Conservation (phyloP, 2,329 filamentous ascomycete genomes). For the Ascomycota sp. region DNA sequence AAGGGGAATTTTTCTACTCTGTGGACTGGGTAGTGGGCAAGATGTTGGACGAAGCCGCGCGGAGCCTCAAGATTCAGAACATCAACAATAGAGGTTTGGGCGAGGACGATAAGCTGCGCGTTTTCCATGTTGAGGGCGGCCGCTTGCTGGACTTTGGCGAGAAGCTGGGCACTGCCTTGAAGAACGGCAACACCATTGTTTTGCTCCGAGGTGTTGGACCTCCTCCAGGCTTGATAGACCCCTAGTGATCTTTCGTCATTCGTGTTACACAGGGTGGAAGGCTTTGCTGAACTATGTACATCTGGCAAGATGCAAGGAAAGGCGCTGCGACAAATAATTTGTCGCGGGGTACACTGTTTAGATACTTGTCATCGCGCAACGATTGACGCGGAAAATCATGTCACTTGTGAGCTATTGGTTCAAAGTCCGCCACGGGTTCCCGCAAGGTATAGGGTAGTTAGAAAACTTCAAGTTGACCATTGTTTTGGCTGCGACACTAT, state of each 20-base stretch:
- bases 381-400: too few species aligned
- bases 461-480: too few species aligned
- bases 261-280: too few species aligned
- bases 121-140: slow-evolving; percentile 88
- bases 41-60: slow-evolving; percentile 59
- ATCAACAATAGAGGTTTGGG: slow-evolving; percentile 59
- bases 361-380: too few species aligned
- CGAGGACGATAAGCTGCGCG: slow-evolving; percentile 60
- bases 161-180: slow-evolving; percentile 53
- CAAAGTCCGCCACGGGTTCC: too few species aligned
- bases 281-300: too few species aligned
- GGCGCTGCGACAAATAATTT: too few species aligned
- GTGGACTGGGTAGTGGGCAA: slow-evolving; percentile 80
- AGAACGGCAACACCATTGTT: slow-evolving; percentile 78
- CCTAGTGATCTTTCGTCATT: background rate
- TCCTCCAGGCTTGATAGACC: slow-evolving; percentile 51
- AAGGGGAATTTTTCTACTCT: slow-evolving; percentile 61
- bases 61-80: slow-evolving; percentile 59
- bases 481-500: background rate
- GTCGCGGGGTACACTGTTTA: too few species aligned
- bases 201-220: slow-evolving; percentile 67
- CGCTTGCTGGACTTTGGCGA: slow-evolving; percentile 72
- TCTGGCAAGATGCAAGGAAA: too few species aligned
- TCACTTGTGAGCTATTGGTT: too few species aligned
- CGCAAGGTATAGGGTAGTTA: too few species aligned